Percentiles rank a stretch among this genome's conserved stretches.
These are phyloP conservation scores for Galeopsis tetrahit DNA, from an alignment of 257 asterid species.

Conservation along the genomic window DNA sequence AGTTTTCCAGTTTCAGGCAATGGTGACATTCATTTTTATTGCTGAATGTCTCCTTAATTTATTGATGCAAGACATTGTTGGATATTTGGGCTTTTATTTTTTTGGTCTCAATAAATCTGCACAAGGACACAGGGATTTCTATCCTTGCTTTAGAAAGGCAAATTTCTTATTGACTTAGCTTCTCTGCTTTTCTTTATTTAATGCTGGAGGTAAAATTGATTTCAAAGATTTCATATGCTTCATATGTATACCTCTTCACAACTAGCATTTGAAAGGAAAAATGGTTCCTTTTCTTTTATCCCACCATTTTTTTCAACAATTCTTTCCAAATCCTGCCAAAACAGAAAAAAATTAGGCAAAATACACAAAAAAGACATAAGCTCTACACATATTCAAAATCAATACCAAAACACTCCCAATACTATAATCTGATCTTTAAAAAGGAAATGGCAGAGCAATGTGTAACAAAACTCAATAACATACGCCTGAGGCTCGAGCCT, in stretches of 20 bases:
- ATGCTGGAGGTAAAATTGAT: constrained; percentile 4
- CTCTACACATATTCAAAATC: no score
- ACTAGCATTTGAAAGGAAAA: constrained; percentile 57
- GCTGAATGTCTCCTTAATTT: not conserved
- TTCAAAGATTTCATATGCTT: not conserved
- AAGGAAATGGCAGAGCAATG: no score
- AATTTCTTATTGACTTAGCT: constrained; percentile 3
- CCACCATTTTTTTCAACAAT: constrained; percentile 72
- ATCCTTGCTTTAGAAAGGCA: constrained; percentile 4
- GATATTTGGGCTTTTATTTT: not conserved
- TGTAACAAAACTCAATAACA: no score
- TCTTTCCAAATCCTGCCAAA: constrained; percentile 80
- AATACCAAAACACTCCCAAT: no score
- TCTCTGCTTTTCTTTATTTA: constrained; percentile 19
- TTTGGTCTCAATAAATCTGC: constrained; percentile 1
- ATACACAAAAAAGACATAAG: not conserved
- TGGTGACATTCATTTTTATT: not conserved
- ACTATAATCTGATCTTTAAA: no score
- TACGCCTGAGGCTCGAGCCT: no score
- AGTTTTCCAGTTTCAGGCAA: not conserved
- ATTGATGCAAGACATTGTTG: not conserved
- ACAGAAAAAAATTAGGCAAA: constrained; percentile 16
- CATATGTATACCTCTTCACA: constrained; percentile 56
- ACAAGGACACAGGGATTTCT: not conserved
- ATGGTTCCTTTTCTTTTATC: constrained; percentile 79